Evolutionary conservation across 192 early-diverging fungal species (phyloP).

Genomic region (Coemansia brasiliensis): DNA sequence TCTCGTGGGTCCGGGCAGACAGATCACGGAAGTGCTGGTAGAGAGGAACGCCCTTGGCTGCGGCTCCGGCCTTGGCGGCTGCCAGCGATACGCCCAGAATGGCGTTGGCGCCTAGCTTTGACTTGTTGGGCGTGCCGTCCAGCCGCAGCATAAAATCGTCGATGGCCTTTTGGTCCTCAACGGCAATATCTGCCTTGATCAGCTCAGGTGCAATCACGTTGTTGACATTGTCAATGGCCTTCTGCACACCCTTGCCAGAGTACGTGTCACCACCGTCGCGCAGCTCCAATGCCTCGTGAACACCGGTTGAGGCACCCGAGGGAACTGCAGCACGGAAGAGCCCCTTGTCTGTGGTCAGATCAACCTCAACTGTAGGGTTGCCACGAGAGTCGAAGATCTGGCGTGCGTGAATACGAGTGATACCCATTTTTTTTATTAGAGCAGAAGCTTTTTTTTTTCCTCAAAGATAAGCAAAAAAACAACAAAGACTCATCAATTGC

Average conservation of each 20-base stretch:
- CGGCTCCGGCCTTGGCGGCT: slow-evolving; percentile 92
- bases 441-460: background rate
- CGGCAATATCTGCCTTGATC: slow-evolving; percentile 75
- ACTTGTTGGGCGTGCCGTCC: slow-evolving; percentile 96
- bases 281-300: slow-evolving; percentile 98
- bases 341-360: slow-evolving; percentile 91
- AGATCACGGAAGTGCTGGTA: slow-evolving; percentile 94
- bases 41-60: slow-evolving; percentile 90
- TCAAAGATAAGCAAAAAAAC: slow-evolving; percentile 1
- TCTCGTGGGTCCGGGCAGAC: slow-evolving; percentile 71
- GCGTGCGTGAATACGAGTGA: slow-evolving; percentile 80
- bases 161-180: slow-evolving; percentile 83
- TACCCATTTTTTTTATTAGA: slow-evolving; percentile 58
- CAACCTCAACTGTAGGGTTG: slow-evolving; percentile 98
- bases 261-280: slow-evolving; percentile 88
- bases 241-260: slow-evolving; percentile 93
- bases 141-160: slow-evolving; percentile 91
- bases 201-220: slow-evolving; percentile 82
- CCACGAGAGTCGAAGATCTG: slow-evolving; percentile 99
- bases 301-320: slow-evolving; percentile 97
- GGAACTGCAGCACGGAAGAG: slow-evolving; percentile 97
- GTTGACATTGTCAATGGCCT: slow-evolving; percentile 92
- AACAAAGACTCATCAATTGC: too few species aligned
- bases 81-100: slow-evolving; percentile 98
- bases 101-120: slow-evolving; percentile 95